Conservation (phyloP, 441 rosid species). For the Brassica balearica region DNA sequence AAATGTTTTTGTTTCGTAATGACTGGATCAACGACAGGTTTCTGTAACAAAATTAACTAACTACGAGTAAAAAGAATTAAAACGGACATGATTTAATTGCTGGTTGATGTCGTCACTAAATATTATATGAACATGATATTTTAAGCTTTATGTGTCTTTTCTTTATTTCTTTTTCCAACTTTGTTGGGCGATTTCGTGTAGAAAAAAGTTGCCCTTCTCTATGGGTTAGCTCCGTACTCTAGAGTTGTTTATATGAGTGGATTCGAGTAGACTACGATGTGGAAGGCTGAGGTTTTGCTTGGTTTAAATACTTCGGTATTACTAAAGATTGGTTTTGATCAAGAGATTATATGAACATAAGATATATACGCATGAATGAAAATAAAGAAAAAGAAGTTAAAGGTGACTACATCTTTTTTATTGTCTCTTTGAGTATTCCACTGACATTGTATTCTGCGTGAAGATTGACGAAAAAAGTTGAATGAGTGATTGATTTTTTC, state of each 20-base stretch:
- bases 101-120: not conserved
- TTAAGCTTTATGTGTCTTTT: not conserved
- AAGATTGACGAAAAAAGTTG: conserved; percentile 7
- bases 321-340: not conserved
- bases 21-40: not conserved
- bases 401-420: conserved; percentile 14
- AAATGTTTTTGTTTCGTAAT: not conserved
- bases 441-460: conserved; percentile 3
- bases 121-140: not conserved
- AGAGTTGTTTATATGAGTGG: not conserved
- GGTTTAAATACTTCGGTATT: conserved; percentile 9
- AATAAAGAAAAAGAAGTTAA: conserved; percentile 26
- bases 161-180: not conserved
- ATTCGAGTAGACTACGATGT: not conserved
- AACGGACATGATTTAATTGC: not conserved
- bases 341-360: conserved; percentile 11
- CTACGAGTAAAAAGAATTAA: not conserved
- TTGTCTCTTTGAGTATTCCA: conserved; percentile 31
- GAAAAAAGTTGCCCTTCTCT: not conserved
- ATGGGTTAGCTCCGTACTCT: not conserved
- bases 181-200: not conserved
- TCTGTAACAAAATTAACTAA: not conserved
- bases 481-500: conserved; percentile 4
- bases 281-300: not conserved
- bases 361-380: conserved; percentile 17